These are phyloP conservation scores for Neurospora sp. DNA, from an alignment of 495 filamentous ascomycete genomes.

Conservation along the genomic window DNA sequence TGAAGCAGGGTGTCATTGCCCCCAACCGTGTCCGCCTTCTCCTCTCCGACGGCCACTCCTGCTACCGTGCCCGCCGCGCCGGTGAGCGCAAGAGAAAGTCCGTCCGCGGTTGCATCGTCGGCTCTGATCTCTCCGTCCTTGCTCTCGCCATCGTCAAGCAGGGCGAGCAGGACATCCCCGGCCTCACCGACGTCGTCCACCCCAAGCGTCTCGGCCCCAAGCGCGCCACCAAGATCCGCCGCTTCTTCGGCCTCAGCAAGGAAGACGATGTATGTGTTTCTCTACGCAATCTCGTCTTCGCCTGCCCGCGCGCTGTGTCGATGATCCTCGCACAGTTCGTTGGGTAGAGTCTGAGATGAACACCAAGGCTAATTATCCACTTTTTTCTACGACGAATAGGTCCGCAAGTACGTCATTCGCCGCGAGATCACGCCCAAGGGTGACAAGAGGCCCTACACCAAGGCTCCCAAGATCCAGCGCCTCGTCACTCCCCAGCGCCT, in stretches of 20 bases:
- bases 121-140: constrained; percentile 83
- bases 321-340: constrained; percentile 35
- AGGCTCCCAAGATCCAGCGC: constrained; percentile 98
- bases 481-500: constrained; percentile 98
- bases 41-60: constrained; percentile 85
- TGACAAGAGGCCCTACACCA: constrained; percentile 96
- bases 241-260: constrained; percentile 98
- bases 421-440: constrained; percentile 91
- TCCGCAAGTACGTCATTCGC: constrained; percentile 98
- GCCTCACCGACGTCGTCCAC: constrained; percentile 90
- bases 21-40: constrained; percentile 95
- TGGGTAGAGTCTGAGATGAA: constrained; percentile 44
- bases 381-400: constrained; percentile 40
- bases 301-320: constrained; percentile 40
- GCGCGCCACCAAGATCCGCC: constrained; percentile 97
- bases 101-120: constrained; percentile 96
- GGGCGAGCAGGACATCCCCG: constrained; percentile 86
- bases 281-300: constrained; percentile 40
- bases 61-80: constrained; percentile 93
- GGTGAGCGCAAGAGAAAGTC: constrained; percentile 99
- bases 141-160: constrained; percentile 94
- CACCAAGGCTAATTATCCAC: constrained; percentile 29
- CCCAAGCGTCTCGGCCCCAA: constrained; percentile 98
- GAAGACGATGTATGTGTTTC: constrained; percentile 90
- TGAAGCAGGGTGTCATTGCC: constrained; percentile 99